Evolutionary conservation across 2,329 filamentous ascomycete genomes (phyloP), one percentile per base, ranked within the genome.

Genomic region (Hypoxylon sp.): DNA sequence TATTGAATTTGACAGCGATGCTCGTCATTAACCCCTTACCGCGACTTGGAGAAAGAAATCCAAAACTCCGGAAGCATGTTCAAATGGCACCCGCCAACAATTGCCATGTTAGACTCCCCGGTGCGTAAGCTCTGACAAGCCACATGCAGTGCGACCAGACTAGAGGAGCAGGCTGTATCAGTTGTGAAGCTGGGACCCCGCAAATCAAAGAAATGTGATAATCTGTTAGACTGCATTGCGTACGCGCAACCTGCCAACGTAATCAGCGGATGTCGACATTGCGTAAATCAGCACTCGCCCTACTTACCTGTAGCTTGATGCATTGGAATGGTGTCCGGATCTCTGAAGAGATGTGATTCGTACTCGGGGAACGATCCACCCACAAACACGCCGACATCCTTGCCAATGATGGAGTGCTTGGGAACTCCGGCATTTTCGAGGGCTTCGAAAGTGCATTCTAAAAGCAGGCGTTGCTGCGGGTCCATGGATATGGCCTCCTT

Each of bases 151-250:
- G 84, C 83, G 25, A 83, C 79, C 60, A 87, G 73, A 63, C 81
- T 81, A 0, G 83, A 84, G 0, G 84, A 86, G 67, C 84, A 87
- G 5, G 83, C 84, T 1, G 84, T 86, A 61, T 86, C 83, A 2
- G 83, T 76, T 0, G 84, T 83, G 61, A 86, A 82, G 55, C 82
- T 85, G 0, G 85, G 84, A 0, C 86, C 85, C 37, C 80, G 77
- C 34, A 88, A 77, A 68, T 87, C 82, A 65, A 86, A 87, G 75
- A 83, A 85, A 68, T 87, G 84, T 1, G 84, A 86, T 19, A 87
- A 78, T 47, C 85, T 78, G 65, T 87, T 87, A 0, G 84, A 83
- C 63, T 85, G 79, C 74, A 87, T 84, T 8, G 83, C 82, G 70
- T 83, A 81, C 43, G 83, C 82, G 63, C 79, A 81, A 37, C 80